phyloP scores from a whole-genome alignment of 2,329 filamentous ascomycete genomes.

The Aspergillus texensis region DNA sequence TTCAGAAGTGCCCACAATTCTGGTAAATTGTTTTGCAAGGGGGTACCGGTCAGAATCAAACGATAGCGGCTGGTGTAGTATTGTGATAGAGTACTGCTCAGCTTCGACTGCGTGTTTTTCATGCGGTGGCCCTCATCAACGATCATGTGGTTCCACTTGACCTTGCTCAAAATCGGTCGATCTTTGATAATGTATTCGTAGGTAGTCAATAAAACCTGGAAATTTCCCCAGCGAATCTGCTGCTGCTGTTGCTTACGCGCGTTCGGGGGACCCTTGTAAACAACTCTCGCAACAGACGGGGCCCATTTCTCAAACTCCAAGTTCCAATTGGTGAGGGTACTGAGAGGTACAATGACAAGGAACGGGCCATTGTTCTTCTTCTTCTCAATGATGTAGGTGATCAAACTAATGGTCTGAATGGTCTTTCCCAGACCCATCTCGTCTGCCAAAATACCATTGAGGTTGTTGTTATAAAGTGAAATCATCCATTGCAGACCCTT shows the following conservation, averaged over 20 bases:
- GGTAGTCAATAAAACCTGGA: slow-evolving; percentile 94
- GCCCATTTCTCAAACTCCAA: slow-evolving; percentile 99
- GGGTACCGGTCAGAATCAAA: slow-evolving; percentile 95
- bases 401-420: slow-evolving; percentile 96
- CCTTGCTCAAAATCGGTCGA: slow-evolving; percentile 89
- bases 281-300: slow-evolving; percentile 79
- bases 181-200: slow-evolving; percentile 99
- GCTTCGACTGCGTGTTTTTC: slow-evolving; percentile 97
- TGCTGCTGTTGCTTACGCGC: slow-evolving; percentile 88
- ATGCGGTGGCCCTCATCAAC: slow-evolving; percentile 99
- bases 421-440: slow-evolving; percentile 99
- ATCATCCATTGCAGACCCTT: slow-evolving; percentile 99
- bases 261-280: slow-evolving; percentile 95
- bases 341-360: slow-evolving; percentile 93
- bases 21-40: slow-evolving; percentile 92
- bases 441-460: slow-evolving; percentile 97
- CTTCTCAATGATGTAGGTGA: slow-evolving; percentile 95
- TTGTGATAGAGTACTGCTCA: slow-evolving; percentile 89
- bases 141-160: slow-evolving; percentile 99
- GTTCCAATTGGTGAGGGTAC: slow-evolving; percentile 98
- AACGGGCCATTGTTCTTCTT: slow-evolving; percentile 92
- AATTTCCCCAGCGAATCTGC: slow-evolving; percentile 89
- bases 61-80: slow-evolving; percentile 96
- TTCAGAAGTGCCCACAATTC: slow-evolving; percentile 98
- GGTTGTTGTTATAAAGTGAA: slow-evolving; percentile 98